These are phyloP conservation scores for Apophysomyces elegans DNA, from an alignment of 371 early-diverging fungal genomes.

Conservation along the genomic window DNA sequence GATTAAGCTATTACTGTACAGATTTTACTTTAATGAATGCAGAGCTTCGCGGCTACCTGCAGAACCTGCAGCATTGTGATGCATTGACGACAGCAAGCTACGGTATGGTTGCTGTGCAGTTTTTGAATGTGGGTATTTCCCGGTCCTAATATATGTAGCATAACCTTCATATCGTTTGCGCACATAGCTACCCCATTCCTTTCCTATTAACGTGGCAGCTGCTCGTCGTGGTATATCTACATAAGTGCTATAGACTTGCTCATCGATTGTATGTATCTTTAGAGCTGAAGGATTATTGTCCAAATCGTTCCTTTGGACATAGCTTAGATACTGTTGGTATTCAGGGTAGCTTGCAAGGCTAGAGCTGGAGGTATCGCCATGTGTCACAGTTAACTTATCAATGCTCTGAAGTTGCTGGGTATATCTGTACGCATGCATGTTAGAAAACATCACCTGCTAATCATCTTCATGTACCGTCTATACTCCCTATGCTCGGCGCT, in stretches of 20 bases:
- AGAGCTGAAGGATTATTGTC: constrained; percentile 39
- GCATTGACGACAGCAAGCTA: too few relatives aligned
- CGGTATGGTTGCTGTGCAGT: background rate
- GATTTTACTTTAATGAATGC: too few relatives aligned
- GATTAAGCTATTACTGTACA: too few relatives aligned
- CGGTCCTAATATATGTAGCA: constrained; percentile 45
- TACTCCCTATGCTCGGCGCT: constrained; percentile 61
- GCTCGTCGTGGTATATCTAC: constrained; percentile 54
- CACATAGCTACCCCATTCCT: constrained; percentile 42
- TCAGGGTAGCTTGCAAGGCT: constrained; percentile 44
- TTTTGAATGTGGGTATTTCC: constrained; percentile 32
- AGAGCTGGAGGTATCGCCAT: constrained; percentile 24
- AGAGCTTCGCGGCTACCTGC: too few relatives aligned
- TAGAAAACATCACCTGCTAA: background rate
- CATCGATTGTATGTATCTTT: constrained; percentile 42
- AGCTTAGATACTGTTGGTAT: constrained; percentile 52
- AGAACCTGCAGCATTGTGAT: too few relatives aligned
- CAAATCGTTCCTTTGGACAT: constrained; percentile 44
- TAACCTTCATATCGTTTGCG: constrained; percentile 56
- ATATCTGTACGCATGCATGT: constrained; percentile 37
- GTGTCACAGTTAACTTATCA: constrained; percentile 35
- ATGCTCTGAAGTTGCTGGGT: constrained; percentile 55
- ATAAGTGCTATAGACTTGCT: constrained; percentile 52
- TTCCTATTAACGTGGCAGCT: constrained; percentile 43
- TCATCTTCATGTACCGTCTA: constrained; percentile 44